Evolutionary conservation across 139 green algal species (phyloP), one percentile per base, ranked within the genome.

Genomic region (Chlorella sp.): DNA sequence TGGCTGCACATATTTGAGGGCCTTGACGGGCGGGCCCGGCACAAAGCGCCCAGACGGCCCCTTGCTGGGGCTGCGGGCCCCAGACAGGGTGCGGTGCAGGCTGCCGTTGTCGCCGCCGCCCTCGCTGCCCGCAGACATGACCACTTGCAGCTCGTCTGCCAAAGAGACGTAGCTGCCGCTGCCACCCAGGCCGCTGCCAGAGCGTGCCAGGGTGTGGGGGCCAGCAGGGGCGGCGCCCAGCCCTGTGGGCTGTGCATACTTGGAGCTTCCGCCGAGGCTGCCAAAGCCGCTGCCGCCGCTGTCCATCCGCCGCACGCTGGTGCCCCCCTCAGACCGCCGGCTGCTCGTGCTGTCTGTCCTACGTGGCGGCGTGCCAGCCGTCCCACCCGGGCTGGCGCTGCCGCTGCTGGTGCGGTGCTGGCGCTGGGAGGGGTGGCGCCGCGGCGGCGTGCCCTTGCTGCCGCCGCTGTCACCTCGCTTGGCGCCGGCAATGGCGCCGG

Each of bases 71-170:
- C 71, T 78, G 75, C 75, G 34, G 16, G 75, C 34, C 75, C 75
- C 75, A 34, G 75, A 81, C 75, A 81, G 75, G 34, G n/a, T 53
- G 75, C 75, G 75, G 75, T 81, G 75, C 75, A 81, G 19, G 75
- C 75, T 81, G 75, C 75, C 75, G 75, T 15, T 42, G 34, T 28
- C 64, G 64, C 64, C 64, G 75, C 75, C 34, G 34, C 34, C 0
- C 11, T 21, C 14, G 75, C 75, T 81, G 34, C 75, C 34, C 0
- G 75, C 32, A 12, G 71, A 40, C 32, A 34, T 16, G 0, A 34
- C 32, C 2, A 36, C 71, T 12, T 79, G 30, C 30, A 40, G 71
- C 7, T 79, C 30, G 34, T 37, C 75, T 16, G 3, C 75, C 34
- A 34, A 26, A 11, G n/a, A 37, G 75, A 12, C 53, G 75, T 36